These are phyloP conservation scores for Candida pini DNA, from an alignment of 805 yeast genomes.

Conservation along the genomic window DNA sequence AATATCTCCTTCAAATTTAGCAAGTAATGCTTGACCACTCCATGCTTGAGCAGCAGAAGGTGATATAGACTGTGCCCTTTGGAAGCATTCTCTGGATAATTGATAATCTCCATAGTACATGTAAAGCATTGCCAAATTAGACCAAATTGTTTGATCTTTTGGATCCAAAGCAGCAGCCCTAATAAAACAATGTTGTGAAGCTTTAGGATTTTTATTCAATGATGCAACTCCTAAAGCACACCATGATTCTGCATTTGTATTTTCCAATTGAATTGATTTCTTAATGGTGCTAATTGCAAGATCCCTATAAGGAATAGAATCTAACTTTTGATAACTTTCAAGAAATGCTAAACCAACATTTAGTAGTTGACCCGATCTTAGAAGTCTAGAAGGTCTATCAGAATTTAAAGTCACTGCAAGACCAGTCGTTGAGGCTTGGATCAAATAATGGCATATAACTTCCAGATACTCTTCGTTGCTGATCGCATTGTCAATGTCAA, in stretches of 20 bases:
- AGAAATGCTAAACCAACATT: constrained; percentile 69
- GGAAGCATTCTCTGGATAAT: constrained; percentile 68
- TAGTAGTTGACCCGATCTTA: constrained; percentile 51
- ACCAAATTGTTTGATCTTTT: constrained; percentile 68
- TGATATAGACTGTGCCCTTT: constrained; percentile 71
- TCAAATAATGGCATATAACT: constrained; percentile 26
- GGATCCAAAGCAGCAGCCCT: constrained; percentile 70
- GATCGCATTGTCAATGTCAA: constrained; percentile 21
- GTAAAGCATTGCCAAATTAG: constrained; percentile 74
- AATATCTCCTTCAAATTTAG: constrained; percentile 43
- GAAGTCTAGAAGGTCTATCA: constrained; percentile 36
- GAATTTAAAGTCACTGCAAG: constrained; percentile 31
- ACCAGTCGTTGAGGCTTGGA: constrained; percentile 45
- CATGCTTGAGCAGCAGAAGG: constrained; percentile 76
- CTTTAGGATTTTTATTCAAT: constrained; percentile 54
- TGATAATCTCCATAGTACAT: constrained; percentile 60
- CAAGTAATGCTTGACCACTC: constrained; percentile 76
- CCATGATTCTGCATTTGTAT: constrained; percentile 73
- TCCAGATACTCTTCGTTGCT: constrained; percentile 1
- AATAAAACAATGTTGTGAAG: constrained; percentile 90
- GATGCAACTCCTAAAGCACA: constrained; percentile 74
- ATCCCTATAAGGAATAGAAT: constrained; percentile 31
- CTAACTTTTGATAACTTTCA: constrained; percentile 34
- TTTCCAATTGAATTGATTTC: constrained; percentile 65
- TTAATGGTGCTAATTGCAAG: constrained; percentile 55